Base-by-base conservation (phyloP, 2,329 filamentous ascomycete genomes). In the Aspergillus sp. region DNA sequence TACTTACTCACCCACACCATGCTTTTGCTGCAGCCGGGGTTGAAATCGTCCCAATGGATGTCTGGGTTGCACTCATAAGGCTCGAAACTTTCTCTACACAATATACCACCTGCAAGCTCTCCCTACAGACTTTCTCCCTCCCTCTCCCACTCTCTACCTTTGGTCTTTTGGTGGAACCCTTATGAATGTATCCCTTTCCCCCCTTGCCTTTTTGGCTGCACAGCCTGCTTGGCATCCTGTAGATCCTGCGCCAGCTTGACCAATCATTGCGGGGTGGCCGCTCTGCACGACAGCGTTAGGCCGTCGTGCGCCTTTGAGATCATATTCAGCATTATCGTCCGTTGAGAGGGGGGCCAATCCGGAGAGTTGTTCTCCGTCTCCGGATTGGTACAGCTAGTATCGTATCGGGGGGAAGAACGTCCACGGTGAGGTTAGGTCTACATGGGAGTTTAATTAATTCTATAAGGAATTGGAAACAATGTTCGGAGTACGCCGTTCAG, bases 181-280 rank as follows among this genome's bases (percentile, higher is more conserved):
- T 19, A 45, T 21, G 25, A 30, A 49, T 49, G 47, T 28, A 30
- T 49, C 23, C 23, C 47, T 49, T 49, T 3, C 47, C 47, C 15
- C 9, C 25, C 49, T 28, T 45, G 53, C 63, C 63, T 65, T 63
- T 63, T 47, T 53, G 28, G 58, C 57, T 62, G 63, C 63, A 65
- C 63, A 61, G 62, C 55, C 57, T 60, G 58, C 63, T 65, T 65
- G 63, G 62, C 63, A 49, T 62, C 56, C 59, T 55, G 63, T 56
- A 65, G 62, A 65, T 65, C 63, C 60, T 60, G 58, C 47, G 30
- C 23, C 12, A 17, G 28, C 21, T 41, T 28, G 30, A 32, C 63
- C 59, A 63, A 65, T 63, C 45, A 63, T 30, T 32, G 36, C 21
- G n/a, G 50, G 25, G 52, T 41, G 21, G 52, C 47, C 48, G 49